Conservation (phyloP, 306 rosid species). For the Arachis hypogaea region DNA sequence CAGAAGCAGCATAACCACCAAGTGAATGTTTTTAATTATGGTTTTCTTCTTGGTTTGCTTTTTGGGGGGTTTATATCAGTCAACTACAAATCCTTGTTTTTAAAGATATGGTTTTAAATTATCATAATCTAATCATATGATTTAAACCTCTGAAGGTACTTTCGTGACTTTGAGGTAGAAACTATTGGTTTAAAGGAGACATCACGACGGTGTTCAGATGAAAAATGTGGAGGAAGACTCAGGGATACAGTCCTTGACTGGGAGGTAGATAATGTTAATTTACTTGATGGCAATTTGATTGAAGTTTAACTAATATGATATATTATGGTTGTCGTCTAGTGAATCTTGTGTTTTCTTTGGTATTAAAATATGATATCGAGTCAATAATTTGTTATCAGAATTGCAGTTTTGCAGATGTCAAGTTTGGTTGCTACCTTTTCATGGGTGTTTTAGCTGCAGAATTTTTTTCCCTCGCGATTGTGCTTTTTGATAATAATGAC, state of each 20-base stretch:
- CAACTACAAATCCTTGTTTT: background rate
- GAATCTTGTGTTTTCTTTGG: slow-evolving; percentile 30
- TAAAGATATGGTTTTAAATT: slow-evolving; percentile 6
- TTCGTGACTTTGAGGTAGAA: slow-evolving; percentile 95
- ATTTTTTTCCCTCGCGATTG: background rate
- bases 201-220: slow-evolving; percentile 74
- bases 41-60: slow-evolving; percentile 14
- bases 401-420: background rate
- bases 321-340: slow-evolving; percentile 7
- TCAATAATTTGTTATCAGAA: slow-evolving; percentile 16
- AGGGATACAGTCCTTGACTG: slow-evolving; percentile 99
- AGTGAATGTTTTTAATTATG: slow-evolving; percentile 1
- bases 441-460: background rate
- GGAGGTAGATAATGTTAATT: slow-evolving; percentile 68
- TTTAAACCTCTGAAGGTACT: slow-evolving; percentile 60
- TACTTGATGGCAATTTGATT: slow-evolving; percentile 29
- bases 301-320: slow-evolving; percentile 24
- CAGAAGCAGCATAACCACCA: slow-evolving; percentile 27
- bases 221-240: slow-evolving; percentile 72
- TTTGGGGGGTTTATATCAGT: slow-evolving; percentile 23
- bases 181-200: slow-evolving; percentile 96
- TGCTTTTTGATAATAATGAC: background rate
- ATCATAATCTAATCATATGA: slow-evolving; percentile 36
- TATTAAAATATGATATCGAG: slow-evolving; percentile 18
- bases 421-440: slow-evolving; percentile 18